A percentile compares a stretch with the other conserved stretches of the same genome.
phyloP scores from a whole-genome alignment of 331 rosid species.

The Pyracantha coccinea region DNA sequence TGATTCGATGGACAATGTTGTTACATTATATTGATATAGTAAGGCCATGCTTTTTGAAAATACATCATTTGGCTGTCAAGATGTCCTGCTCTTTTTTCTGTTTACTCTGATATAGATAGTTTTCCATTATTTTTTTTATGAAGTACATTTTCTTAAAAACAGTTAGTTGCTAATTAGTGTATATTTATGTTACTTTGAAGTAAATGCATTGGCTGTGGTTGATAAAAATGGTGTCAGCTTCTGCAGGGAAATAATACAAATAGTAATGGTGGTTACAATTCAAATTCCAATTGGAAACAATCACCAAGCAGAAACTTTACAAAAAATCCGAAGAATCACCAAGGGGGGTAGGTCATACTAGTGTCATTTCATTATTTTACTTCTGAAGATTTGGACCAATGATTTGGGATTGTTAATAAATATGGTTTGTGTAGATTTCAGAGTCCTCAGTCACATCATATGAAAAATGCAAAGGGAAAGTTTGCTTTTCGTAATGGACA shows the following conservation, averaged over 20 bases:
- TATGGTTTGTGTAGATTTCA: constrained; percentile 48
- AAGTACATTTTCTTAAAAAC: neutral
- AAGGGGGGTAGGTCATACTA: constrained; percentile 39
- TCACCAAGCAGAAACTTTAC: constrained; percentile 37
- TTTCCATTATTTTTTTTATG: neutral
- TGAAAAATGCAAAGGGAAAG: constrained; percentile 41
- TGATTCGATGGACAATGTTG: neutral
- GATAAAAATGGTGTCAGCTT: neutral
- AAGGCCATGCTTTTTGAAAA: neutral
- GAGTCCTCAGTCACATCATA: constrained; percentile 51
- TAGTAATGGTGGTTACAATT: constrained; percentile 25
- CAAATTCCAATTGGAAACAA: constrained; percentile 45
- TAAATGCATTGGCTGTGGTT: neutral
- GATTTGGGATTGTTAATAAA: constrained; percentile 13
- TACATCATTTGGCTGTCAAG: neutral
- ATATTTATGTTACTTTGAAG: neutral
- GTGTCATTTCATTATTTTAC: constrained; percentile 5
- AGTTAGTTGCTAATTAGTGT: neutral
- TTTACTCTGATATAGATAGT: neutral
- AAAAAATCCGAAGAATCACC: constrained; percentile 31
- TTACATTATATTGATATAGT: neutral
- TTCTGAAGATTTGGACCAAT: constrained; percentile 5
- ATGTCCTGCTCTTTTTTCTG: neutral
- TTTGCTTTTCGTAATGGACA: constrained; percentile 26
- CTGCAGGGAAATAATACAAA: constrained; percentile 45